Percentiles rank a stretch among this genome's conserved stretches.
Evolutionary conservation across 352 stramenopile species (phyloP).

Genomic region (Peronospora destructor): DNA sequence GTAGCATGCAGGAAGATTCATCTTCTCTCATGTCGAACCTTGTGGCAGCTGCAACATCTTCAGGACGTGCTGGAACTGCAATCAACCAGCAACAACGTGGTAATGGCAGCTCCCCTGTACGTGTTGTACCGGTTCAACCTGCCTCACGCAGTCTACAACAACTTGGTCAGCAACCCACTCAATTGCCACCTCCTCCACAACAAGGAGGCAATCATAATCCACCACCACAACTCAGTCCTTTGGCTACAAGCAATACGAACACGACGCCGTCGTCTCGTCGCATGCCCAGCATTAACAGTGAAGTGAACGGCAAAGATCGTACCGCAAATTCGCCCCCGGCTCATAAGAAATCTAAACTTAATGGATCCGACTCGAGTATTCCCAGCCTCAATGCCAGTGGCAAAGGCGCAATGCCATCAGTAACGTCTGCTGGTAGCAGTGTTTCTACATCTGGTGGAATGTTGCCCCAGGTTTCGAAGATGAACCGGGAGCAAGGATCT

Average conservation of each 20-base stretch:
- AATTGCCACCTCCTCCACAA: slow-evolving; percentile 33
- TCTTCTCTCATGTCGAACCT: slow-evolving; percentile 60
- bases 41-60: slow-evolving; percentile 43
- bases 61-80: slow-evolving; percentile 30
- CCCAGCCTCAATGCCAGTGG: slow-evolving; percentile 62
- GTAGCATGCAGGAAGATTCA: slow-evolving; percentile 44
- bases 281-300: slow-evolving; percentile 65
- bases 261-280: slow-evolving; percentile 52
- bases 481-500: slow-evolving; percentile 46
- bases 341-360: slow-evolving; percentile 74
- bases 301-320: slow-evolving; percentile 54
- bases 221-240: slow-evolving; percentile 49
- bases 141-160: slow-evolving; percentile 65
- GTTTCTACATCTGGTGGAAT: slow-evolving; percentile 23
- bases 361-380: slow-evolving; percentile 44
- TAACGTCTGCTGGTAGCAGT: slow-evolving; percentile 25
- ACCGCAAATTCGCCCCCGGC: slow-evolving; percentile 49
- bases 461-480: slow-evolving; percentile 47
- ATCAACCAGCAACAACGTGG: slow-evolving; percentile 24
- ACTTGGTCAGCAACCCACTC: slow-evolving; percentile 47
- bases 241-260: slow-evolving; percentile 46
- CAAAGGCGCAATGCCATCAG: slow-evolving; percentile 45
- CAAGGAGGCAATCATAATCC: slow-evolving; percentile 18
- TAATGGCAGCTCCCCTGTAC: slow-evolving; percentile 41
- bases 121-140: slow-evolving; percentile 60